phyloP scores from a whole-genome alignment of 768 basidiomycete genomes.

The Chalciporus pseudorubinellus region DNA sequence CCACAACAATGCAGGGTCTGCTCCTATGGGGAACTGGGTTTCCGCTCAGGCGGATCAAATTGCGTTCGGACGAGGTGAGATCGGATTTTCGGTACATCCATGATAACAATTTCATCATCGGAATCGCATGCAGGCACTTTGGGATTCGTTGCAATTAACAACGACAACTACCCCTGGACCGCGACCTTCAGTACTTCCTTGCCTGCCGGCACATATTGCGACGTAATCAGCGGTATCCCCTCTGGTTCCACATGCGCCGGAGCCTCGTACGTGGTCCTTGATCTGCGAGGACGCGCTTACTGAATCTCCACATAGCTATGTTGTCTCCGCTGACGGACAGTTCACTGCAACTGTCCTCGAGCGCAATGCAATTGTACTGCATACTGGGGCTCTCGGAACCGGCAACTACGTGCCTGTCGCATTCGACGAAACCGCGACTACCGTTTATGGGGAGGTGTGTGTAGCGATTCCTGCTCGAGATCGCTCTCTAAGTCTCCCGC shows the following conservation, averaged over 20 bases:
- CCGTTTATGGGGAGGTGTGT: slow-evolving; percentile 54
- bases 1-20: slow-evolving; percentile 47
- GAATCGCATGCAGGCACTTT: slow-evolving; percentile 37
- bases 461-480: not conserved
- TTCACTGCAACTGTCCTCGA: slow-evolving; percentile 51
- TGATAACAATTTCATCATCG: not conserved
- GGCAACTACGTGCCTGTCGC: slow-evolving; percentile 38
- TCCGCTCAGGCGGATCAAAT: slow-evolving; percentile 57
- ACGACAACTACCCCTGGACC: slow-evolving; percentile 54
- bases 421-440: slow-evolving; percentile 55
- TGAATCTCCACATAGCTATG: slow-evolving; percentile 36
- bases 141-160: slow-evolving; percentile 70
- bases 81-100: not conserved
- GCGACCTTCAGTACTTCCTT: slow-evolving; percentile 56
- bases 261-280: slow-evolving; percentile 37
- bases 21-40: slow-evolving; percentile 54
- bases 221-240: slow-evolving; percentile 52
- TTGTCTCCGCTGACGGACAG: slow-evolving; percentile 43
- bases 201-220: slow-evolving; percentile 59
- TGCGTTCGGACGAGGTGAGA: slow-evolving; percentile 61
- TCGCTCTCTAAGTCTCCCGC: not conserved
- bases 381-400: slow-evolving; percentile 39
- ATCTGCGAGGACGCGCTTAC: not conserved
- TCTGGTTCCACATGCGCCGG: slow-evolving; percentile 46
- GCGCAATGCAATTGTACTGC: slow-evolving; percentile 55